Evolutionary conservation across 1,139 yeast species (phyloP), one percentile per base, ranked within the genome.

Genomic region (Hyphopichia wangnamkhiaoensis): DNA sequence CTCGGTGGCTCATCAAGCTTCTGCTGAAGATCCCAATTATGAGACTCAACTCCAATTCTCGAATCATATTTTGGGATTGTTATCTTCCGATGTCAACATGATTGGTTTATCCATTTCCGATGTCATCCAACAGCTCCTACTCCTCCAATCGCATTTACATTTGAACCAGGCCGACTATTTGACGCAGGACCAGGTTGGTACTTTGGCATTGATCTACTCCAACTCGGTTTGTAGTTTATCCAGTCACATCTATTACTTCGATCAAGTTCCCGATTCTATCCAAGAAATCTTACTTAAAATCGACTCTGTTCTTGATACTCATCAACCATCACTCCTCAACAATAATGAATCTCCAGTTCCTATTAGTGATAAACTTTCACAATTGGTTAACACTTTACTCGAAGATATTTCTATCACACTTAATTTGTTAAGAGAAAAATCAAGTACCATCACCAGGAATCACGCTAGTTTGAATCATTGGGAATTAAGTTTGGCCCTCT

Each of bases 21-120:
- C 59, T 3, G 38, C 49, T 10, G 46, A 53, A n/a, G 58, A 60
- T 4, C 43, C 59, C 12, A 54, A 60, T 10, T 56, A 62, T 33
- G 23, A 14, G 10, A 50, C 64, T n/a, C 82, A 84, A 51, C 60
- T 71, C 7, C 70, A 70, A 31, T 66, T 79, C 31, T 71, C 87
- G 9, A 65, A 68, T 36, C 63, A 81, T 43, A 70, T 86, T n/a
- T 70, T 84, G 16, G 82, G 84, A 1, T 65, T 93, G 31, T 70
- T 91, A n/a, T 75, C 84, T 1, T 84, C 95, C 0, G 82, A 82
- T 30, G 89, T 89, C 33, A 88, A 84, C 55, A 80, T 91, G 77
- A 84, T 90, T 47, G 98, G 98, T 0, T 68, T 93, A 34, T 86
- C 96, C 10, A 87, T 90, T n/a, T 74, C 90, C 34, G 98, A 91